phyloP scores from a whole-genome alignment of 805 yeast species.

The Metschnikowia henanensis region DNA sequence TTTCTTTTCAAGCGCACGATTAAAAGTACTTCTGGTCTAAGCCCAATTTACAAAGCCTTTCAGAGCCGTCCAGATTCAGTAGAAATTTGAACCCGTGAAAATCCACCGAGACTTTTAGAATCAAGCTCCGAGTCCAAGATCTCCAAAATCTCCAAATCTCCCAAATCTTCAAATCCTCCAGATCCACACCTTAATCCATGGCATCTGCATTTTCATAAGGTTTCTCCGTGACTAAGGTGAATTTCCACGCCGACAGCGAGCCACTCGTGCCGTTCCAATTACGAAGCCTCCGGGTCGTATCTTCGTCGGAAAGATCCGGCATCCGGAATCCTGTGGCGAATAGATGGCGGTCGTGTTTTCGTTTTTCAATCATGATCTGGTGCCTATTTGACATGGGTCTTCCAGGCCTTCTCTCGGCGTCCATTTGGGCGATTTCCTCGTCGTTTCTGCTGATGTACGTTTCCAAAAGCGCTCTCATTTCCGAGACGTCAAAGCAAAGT shows the following conservation, averaged over 20 bases:
- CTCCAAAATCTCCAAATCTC: no score
- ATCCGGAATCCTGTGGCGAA: slow-evolving; percentile 66
- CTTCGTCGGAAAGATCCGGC: slow-evolving; percentile 68
- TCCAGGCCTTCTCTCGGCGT: slow-evolving; percentile 73
- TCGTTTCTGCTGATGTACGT: slow-evolving; percentile 68
- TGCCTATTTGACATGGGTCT: slow-evolving; percentile 80
- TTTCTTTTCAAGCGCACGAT: no score
- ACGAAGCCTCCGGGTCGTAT: slow-evolving; percentile 58
- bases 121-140: no score
- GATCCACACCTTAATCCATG: slow-evolving; percentile 7
- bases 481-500: slow-evolving; percentile 48
- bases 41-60: no score
- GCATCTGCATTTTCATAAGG: slow-evolving; percentile 5
- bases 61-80: no score
- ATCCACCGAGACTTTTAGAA: neutral
- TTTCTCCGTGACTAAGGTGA: slow-evolving; percentile 36
- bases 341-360: slow-evolving; percentile 59
- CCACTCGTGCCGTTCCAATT: slow-evolving; percentile 86
- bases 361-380: slow-evolving; percentile 59
- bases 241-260: slow-evolving; percentile 63
- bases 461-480: slow-evolving; percentile 60
- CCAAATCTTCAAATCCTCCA: neutral
- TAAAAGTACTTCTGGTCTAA: no score
- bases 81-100: no score
- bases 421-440: slow-evolving; percentile 67